phyloP scores from a whole-genome alignment of 306 rosid genomes.

The Cicer arietinum region DNA sequence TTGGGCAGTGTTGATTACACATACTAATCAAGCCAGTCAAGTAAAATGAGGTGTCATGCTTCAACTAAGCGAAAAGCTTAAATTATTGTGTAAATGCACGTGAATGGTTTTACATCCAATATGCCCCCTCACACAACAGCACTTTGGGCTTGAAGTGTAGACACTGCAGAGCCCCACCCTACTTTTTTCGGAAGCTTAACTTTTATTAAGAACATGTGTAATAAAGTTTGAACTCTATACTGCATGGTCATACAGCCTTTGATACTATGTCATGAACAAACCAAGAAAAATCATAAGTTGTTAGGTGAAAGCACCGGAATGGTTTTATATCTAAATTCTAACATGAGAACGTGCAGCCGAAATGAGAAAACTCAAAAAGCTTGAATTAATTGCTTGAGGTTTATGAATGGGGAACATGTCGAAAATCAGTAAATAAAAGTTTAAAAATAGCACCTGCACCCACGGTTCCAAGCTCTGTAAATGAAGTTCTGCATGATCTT shows the following conservation, averaged over 20 bases:
- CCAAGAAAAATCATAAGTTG: neutral
- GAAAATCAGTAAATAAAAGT: constrained; percentile 29
- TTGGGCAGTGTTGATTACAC: constrained; percentile 33
- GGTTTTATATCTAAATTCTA: neutral
- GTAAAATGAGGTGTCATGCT: constrained; percentile 28
- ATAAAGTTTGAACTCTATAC: neutral
- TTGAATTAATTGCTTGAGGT: constrained; percentile 26
- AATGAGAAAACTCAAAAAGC: constrained; percentile 23
- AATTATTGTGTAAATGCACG: neutral
- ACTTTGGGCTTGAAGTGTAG: neutral
- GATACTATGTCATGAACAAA: constrained; percentile 1
- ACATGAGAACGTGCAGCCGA: constrained; percentile 30
- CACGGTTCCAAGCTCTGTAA: constrained; percentile 94
- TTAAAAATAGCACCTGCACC: constrained; percentile 76
- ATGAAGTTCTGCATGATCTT: constrained; percentile 89
- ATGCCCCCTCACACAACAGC: neutral
- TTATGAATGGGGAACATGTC: constrained; percentile 26
- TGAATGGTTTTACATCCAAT: neutral
- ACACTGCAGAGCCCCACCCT: neutral
- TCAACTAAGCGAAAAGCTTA: constrained; percentile 23
- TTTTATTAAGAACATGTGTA: neutral
- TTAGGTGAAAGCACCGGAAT: neutral
- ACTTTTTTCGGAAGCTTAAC: neutral
- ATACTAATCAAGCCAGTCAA: constrained; percentile 9
- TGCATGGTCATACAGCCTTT: neutral